Evolutionary conservation across 345 rosid species (phyloP), one percentile per base, ranked within the genome.

Genomic region (Stellera chamaejasme): DNA sequence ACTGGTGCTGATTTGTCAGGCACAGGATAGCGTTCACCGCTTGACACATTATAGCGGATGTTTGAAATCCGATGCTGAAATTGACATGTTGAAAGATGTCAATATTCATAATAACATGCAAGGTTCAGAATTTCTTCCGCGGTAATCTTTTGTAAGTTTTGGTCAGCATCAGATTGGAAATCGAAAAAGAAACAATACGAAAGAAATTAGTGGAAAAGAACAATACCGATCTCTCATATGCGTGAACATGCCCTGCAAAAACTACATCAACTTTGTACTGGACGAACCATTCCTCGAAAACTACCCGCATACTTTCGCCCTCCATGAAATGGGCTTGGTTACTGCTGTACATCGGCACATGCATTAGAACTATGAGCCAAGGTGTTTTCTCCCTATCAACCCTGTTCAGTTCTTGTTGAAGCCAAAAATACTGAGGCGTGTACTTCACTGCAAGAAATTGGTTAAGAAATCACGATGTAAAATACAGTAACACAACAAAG

Each of bases 31-130:
- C 49, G 7, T 15, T 2, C 49, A 12, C 49, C 49, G 49, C 81
- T 82, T 48, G 97, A 81, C 42, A 86, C 68, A 50, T 88, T 81
- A 72, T 82, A 88, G 57, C 68, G 74, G 74, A 88, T 52, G 57
- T 92, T 89, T 45, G 99, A 93, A 63, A 89, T 66, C 27, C 97
- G 87, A 69, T 87, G 77, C 99, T 87, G 74, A 66, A 48, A 76
- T 52, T 45, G 11, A 64, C 6, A 45, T n/a, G 39, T 28, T 58
- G 61, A 11, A 50, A 43, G 28, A 2, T 16, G 19, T 55, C 3
- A 60, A 19, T 11, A 25, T 27, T 27, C 58, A n/a, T 28, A 32
- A 32, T 5, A 32, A 8, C 7, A 32, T 32, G 39, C 9, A 4
- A 32, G 5, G 5, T 32, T 32, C 39, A 32, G 7, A 32, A 32